These are phyloP conservation scores for Citrus inodora DNA, from an alignment of 345 rosid genomes.

Conservation along the genomic window DNA sequence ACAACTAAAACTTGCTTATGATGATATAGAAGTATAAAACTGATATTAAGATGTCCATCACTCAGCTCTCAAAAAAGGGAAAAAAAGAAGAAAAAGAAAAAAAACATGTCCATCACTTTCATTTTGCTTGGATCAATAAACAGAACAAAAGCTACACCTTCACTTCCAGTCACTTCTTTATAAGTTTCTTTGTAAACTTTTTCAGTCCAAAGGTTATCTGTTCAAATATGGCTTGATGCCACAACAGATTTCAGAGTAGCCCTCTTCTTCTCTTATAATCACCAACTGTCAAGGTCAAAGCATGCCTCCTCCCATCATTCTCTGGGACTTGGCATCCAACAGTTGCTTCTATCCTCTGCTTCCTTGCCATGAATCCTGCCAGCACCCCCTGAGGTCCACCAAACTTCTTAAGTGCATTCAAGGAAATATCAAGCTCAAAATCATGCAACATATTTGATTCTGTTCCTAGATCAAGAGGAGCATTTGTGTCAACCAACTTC, in stretches of 20 bases:
- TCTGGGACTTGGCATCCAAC: conserved; percentile 75
- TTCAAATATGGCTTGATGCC: not conserved
- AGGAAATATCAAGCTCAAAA: conserved; percentile 75
- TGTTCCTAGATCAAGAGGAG: conserved; percentile 84
- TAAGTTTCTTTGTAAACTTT: not conserved
- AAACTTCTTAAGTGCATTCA: conserved; percentile 57
- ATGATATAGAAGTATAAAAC: not conserved
- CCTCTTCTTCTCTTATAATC: conserved; percentile 99
- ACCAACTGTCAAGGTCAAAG: conserved; percentile 83
- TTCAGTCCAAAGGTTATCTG: not conserved
- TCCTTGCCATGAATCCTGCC: conserved; percentile 90
- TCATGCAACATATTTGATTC: conserved; percentile 70
- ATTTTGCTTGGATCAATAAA: not conserved
- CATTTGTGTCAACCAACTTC: conserved; percentile 86
- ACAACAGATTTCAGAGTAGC: conserved; percentile 56
- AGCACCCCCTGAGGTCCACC: conserved; percentile 85
- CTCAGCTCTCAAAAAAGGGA: no score
- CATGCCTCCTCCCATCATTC: conserved; percentile 86
- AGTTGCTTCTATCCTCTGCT: conserved; percentile 84
- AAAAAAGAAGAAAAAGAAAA: no score
- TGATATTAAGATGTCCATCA: no score
- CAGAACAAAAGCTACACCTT: not conserved
- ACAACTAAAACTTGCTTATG: not conserved
- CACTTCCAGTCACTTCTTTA: not conserved
- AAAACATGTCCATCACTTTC: not conserved